These are phyloP conservation scores for Cytospora paraplurivora DNA, from an alignment of 2,329 filamentous ascomycete species.

Conservation along the genomic window DNA sequence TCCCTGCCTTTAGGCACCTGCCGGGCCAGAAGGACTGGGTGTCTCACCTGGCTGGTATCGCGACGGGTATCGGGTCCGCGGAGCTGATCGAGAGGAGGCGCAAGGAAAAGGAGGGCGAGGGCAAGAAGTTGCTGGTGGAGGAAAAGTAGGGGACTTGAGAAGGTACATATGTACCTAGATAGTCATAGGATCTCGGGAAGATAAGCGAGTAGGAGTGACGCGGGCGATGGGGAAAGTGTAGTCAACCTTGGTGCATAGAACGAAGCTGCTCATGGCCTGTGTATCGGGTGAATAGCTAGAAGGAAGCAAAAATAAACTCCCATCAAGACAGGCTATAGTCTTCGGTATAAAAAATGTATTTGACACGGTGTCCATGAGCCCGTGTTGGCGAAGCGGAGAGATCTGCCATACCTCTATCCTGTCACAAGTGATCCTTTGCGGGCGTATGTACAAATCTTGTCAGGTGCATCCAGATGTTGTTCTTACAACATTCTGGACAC, in stretches of 20 bases:
- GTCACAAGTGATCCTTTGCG: too few species aligned
- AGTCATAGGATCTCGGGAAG: not conserved
- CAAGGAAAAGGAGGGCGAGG: conserved; percentile 30
- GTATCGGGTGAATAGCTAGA: not conserved
- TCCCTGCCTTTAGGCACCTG: conserved; percentile 47
- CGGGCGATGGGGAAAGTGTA: not conserved
- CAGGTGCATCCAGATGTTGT: too few species aligned
- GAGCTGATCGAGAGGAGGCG: conserved; percentile 39
- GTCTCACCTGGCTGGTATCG: conserved; percentile 56
- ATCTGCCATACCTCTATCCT: too few species aligned
- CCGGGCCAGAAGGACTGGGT: conserved; percentile 51
- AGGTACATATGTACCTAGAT: too few species aligned
- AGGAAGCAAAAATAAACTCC: not conserved
- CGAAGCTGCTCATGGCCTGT: not conserved
- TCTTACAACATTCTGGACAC: too few species aligned
- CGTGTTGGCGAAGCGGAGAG: too few species aligned
- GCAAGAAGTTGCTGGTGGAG: not conserved
- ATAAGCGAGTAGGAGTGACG: not conserved
- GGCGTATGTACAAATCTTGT: too few species aligned
- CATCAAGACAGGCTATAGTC: not conserved
- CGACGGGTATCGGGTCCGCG: conserved; percentile 48
- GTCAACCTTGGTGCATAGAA: not conserved
- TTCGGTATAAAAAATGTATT: too few species aligned
- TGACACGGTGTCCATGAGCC: too few species aligned
- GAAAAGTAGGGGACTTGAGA: not conserved